Base-by-base conservation (phyloP, 306 rosid species). In the Prunus salicina region DNA sequence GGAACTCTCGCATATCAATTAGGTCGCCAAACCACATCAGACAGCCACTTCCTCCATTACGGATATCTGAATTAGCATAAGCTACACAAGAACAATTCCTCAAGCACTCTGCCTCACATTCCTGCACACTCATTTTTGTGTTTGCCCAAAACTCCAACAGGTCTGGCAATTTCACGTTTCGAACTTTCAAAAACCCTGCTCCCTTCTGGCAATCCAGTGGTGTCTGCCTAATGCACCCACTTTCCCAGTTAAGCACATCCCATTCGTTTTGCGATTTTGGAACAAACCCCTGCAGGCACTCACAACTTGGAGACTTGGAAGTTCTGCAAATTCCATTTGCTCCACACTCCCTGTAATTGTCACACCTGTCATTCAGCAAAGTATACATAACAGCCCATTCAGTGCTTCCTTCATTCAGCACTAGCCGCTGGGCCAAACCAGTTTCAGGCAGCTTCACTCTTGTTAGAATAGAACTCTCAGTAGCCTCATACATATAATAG, bases 81-180 rank as follows among this genome's bases (percentile, higher is more conserved):
- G 91, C 85, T 5, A 30, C 34, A 49, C 91, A 84, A 34, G 85
- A 82, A 52, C 87, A 87, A 47, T 80, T 80, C n/a, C 68, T 67
- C 69, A 46, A 77, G 65, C 91, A 87, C 24, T 76, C 70, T 1
- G 30, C 76, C 71, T 58, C 61, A 52, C 88, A 87, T 46, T 82
- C 78, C 6, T 45, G 41, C 8, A 69, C 64, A 22, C 60, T 71
- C 80, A 72, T 71, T 22, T 57, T 84, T 12, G 12, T 57, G 57
- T 80, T 70, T 12, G 51, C 70, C 82, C 80, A 68, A 82, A 83
- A 53, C 16, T 38, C 70, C 56, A 47, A 25, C 14, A 79, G 73
- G 65, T 84, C 85, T 12, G 86, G 88, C 65, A 82, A 3, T 74
- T 84, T 84, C 61, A 81, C 22, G 4, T 74, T 78, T 63, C 12